These are phyloP conservation scores for Suillus subalutaceus DNA, from an alignment of 768 basidiomycete genomes.

Conservation along the genomic window DNA sequence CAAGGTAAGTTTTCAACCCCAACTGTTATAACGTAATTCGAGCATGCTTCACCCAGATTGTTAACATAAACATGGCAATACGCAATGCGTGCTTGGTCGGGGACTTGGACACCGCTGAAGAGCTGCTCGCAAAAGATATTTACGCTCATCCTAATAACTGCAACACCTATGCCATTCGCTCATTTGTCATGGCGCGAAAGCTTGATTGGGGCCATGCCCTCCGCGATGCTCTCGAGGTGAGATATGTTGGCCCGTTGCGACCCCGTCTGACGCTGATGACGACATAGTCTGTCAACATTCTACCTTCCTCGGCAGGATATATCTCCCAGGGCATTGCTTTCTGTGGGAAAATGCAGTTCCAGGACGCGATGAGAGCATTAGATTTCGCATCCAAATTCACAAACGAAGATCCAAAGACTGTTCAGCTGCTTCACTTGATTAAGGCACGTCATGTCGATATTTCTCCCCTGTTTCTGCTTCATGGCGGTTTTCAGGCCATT, in stretches of 20 bases:
- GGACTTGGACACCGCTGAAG: neutral
- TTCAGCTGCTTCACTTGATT: neutral
- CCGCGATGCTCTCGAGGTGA: neutral
- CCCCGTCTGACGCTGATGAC: neutral
- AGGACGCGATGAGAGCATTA: neutral
- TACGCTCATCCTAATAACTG: neutral
- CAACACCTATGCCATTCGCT: neutral
- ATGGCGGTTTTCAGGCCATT: neutral
- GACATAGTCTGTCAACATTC: neutral
- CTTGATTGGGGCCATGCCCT: neutral
- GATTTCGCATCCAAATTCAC: neutral
- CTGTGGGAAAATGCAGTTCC: neutral
- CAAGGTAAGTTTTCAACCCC: neutral
- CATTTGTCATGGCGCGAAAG: neutral
- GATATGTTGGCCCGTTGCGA: too few species aligned
- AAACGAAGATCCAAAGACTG: neutral
- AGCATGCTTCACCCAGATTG: neutral
- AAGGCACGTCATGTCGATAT: neutral
- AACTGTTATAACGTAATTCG: neutral
- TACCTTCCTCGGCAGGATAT: neutral
- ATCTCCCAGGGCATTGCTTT: neutral
- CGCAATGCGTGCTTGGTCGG: neutral
- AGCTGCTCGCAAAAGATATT: neutral
- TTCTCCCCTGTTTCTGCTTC: neutral
- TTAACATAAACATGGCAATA: fast-evolving